These are phyloP conservation scores for Salix arbutifolia DNA, from an alignment of 345 rosid species.

Conservation along the genomic window DNA sequence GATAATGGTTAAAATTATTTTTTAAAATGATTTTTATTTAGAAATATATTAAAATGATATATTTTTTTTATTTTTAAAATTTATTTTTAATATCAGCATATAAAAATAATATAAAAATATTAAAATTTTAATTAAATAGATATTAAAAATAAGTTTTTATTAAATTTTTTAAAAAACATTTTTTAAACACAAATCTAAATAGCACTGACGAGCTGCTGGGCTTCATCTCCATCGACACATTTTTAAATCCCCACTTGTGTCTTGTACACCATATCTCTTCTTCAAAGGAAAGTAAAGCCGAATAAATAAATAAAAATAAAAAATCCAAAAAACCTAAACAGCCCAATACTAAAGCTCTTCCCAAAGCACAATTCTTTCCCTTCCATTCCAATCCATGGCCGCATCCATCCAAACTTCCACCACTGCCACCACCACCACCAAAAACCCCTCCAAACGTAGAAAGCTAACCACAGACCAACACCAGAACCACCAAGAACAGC, in stretches of 20 bases:
- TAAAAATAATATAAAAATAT: no score
- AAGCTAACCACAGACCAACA: slow-evolving; percentile 11
- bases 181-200: no score
- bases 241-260: background rate
- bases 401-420: background rate
- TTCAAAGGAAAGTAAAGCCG: background rate
- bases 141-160: no score
- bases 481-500: background rate
- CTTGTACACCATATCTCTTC: slow-evolving; percentile 4
- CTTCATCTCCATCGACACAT: background rate
- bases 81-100: no score
- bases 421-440: background rate
- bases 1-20: no score
- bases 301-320: background rate
- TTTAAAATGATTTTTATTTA: no score
- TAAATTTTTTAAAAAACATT: no score
- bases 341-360: background rate
- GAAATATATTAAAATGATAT: no score
- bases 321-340: background rate
- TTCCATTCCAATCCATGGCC: background rate
- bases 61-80: no score
- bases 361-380: background rate
- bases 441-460: slow-evolving; percentile 25
- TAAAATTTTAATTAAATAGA: no score
- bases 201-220: no score